Evolutionary conservation across 306 rosid genomes (phyloP).

Genomic region (Albizia julibrissin): DNA sequence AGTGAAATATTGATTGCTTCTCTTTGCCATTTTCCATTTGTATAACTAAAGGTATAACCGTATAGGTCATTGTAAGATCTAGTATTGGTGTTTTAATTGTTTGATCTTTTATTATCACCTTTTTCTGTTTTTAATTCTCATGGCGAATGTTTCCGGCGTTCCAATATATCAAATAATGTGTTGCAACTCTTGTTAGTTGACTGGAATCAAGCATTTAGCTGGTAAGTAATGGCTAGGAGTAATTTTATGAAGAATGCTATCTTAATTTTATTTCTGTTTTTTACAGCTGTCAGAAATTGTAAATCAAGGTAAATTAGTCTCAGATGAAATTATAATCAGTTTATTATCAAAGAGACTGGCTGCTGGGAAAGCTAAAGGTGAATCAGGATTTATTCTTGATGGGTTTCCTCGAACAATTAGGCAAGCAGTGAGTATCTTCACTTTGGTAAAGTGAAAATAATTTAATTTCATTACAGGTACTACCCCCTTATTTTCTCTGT

Average conservation of each 20-base stretch:
- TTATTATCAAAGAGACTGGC: constrained; percentile 82
- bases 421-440: constrained; percentile 77
- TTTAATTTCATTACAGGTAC: not conserved
- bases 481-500: not conserved
- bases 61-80: not conserved
- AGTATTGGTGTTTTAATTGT: not conserved
- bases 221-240: constrained; percentile 12
- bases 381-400: constrained; percentile 91
- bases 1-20: constrained; percentile 8
- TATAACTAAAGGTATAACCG: not conserved
- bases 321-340: constrained; percentile 83
- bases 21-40: not conserved
- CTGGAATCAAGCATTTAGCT: constrained; percentile 1
- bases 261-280: constrained; percentile 17
- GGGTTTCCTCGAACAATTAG: constrained; percentile 93
- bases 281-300: constrained; percentile 90
- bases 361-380: constrained; percentile 74
- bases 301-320: constrained; percentile 84
- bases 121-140: not conserved
- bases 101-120: constrained; percentile 2
- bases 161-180: not conserved
- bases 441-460: not conserved
- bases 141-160: not conserved
- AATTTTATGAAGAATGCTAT: constrained; percentile 6
- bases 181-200: constrained; percentile 9